Evolutionary conservation across 2,329 filamentous ascomycete species (phyloP).

Genomic region (Botryotinia calthae): DNA sequence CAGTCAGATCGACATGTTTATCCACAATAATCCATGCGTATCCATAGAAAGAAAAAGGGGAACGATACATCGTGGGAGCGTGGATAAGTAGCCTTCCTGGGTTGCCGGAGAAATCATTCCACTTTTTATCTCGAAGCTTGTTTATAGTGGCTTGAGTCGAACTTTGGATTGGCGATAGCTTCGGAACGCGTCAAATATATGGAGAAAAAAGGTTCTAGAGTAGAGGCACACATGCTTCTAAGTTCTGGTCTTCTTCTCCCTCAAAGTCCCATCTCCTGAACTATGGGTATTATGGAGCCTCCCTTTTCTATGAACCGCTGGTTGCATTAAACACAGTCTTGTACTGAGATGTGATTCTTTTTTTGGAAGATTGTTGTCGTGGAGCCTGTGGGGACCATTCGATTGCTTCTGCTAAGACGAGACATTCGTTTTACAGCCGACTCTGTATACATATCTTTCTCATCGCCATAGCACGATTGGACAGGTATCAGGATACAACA

Average conservation of each 20-base stretch:
- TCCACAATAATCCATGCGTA: background rate
- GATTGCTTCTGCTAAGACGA: constrained; percentile 10
- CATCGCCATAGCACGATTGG: constrained; percentile 2
- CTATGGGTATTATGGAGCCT: background rate
- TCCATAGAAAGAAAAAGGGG: background rate
- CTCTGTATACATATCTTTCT: background rate
- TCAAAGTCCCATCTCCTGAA: constrained; percentile 2
- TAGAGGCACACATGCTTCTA: constrained; percentile 1
- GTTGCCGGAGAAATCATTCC: background rate
- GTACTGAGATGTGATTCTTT: background rate
- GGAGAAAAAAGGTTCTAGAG: constrained; percentile 8
- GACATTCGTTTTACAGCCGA: constrained; percentile 6
- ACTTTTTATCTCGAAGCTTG: constrained; percentile 1
- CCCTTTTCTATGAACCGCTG: background rate
- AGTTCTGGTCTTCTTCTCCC: background rate
- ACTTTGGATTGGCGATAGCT: background rate
- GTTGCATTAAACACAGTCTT: background rate
- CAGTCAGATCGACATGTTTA: constrained; percentile 5
- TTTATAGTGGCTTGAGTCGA: background rate
- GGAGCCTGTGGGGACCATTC: constrained; percentile 9
- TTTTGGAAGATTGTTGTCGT: constrained; percentile 11
- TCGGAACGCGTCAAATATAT: constrained; percentile 12
- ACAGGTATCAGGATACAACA: background rate
- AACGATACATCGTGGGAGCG: background rate
- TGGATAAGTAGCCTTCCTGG: background rate